Evolutionary conservation across 768 basidiomycete genomes (phyloP).

Genomic region (Trametes cubensis): DNA sequence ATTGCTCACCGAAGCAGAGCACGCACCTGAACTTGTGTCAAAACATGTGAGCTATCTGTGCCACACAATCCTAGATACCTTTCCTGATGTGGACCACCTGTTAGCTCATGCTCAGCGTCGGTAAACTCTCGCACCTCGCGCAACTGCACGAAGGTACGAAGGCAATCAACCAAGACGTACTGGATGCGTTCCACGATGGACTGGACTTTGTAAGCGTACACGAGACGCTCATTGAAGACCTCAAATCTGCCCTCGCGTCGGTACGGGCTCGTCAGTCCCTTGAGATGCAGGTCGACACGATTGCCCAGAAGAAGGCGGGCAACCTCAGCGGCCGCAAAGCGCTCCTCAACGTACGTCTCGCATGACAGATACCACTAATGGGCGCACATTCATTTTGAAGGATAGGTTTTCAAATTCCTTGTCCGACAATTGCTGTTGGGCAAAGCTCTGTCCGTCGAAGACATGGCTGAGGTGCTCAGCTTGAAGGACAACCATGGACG

Average conservation of each 20-base stretch:
- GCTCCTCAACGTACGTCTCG: constrained; percentile 48
- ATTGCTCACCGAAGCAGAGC: constrained; percentile 62
- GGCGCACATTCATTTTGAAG: background rate
- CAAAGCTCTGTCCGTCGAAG: constrained; percentile 74
- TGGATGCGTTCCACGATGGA: constrained; percentile 81
- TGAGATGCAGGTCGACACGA: constrained; percentile 68
- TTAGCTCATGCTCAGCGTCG: constrained; percentile 89
- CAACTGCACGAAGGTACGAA: constrained; percentile 51
- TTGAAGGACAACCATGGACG: constrained; percentile 74
- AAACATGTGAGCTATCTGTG: constrained; percentile 66
- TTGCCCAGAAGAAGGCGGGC: constrained; percentile 57
- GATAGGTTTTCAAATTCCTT: constrained; percentile 69
- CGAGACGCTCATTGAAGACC: constrained; percentile 63
- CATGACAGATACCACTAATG: background rate
- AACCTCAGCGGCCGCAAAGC: constrained; percentile 49
- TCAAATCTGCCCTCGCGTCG: constrained; percentile 51
- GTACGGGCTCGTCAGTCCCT: constrained; percentile 63
- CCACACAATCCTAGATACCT: background rate
- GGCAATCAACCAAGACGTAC: constrained; percentile 48
- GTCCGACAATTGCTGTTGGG: constrained; percentile 74
- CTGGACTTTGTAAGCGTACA: constrained; percentile 90
- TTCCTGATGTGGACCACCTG: constrained; percentile 6
- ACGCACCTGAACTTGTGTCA: constrained; percentile 59
- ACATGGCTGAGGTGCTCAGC: constrained; percentile 79
- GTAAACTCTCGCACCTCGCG: constrained; percentile 83